A percentile compares a stretch with the other conserved stretches of the same genome.
Conservation (phyloP, 805 yeast species). For the Wickerhamiella dianesei region DNA sequence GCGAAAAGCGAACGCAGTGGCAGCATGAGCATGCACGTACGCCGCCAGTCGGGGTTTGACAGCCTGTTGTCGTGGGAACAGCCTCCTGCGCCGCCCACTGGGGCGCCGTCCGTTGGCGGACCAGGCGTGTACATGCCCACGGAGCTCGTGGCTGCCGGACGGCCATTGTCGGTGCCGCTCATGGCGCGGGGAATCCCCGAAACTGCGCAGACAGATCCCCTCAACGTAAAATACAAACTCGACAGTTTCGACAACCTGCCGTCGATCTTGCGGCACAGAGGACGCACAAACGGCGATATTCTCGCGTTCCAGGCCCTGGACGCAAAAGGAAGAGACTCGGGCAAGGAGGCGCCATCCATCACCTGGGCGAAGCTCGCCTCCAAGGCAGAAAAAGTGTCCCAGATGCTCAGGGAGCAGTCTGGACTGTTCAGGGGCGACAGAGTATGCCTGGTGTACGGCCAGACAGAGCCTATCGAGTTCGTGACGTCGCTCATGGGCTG, state of each 20-base stretch:
- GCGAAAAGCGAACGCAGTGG: not conserved
- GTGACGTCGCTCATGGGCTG: conserved; percentile 80
- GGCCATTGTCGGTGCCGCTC: conserved; percentile 17
- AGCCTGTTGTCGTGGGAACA: not conserved
- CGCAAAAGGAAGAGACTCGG: conserved; percentile 32
- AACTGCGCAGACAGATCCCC: conserved; percentile 26
- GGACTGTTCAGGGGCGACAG: conserved; percentile 70
- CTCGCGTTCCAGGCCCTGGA: conserved; percentile 63
- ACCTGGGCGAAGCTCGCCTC: conserved; percentile 83
- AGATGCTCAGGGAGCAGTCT: conserved; percentile 58
- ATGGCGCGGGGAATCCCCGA: conserved; percentile 22
- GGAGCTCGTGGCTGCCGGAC: not conserved
- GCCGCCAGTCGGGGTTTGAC: not conserved
- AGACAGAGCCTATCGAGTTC: conserved; percentile 72
- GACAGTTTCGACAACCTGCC: conserved; percentile 47
- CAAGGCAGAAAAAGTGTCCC: conserved; percentile 78
- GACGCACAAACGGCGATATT: conserved; percentile 48
- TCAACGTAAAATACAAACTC: conserved; percentile 22
- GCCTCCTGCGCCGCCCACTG: not conserved
- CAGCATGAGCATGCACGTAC: not conserved
- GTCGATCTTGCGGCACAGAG: conserved; percentile 59
- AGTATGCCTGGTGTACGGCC: conserved; percentile 72
- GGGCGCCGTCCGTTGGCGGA: conserved; percentile 1
- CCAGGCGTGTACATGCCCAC: conserved; percentile 1
- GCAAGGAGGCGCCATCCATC: conserved; percentile 62